Evolutionary conservation across 768 basidiomycete species (phyloP), one percentile per base, ranked within the genome.

Genomic region (Calvatia gigantea): DNA sequence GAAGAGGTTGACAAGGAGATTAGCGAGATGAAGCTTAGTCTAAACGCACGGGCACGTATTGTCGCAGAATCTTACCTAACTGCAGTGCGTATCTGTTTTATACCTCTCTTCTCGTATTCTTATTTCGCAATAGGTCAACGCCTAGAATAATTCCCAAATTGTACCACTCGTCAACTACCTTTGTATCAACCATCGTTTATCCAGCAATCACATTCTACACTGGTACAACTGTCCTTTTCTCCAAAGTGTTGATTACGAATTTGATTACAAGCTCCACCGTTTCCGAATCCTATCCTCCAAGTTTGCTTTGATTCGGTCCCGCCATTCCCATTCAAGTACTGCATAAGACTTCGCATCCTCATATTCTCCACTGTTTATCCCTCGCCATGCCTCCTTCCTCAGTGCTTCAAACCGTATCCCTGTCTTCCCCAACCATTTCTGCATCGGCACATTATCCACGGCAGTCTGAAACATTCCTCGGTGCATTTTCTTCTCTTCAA

Each of bases 1-100:
- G 94, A 98, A 66, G 97, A 98, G 64, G 97, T 99, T 1, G 97
- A 99, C 73, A 94, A 91, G 72, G 97, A 99, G 73, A 98, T 99
- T 67, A 97, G 94, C 58, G 97, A 98, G 72, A 98, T 98, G 92
- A 98, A 98, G 69, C 84, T 99, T 12, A 93, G 89, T 64, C 78
- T 98, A 59, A 99, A 98, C 66, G 94, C 94, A 17, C 83, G 97
- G 53, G 94, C 96, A 1, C 91, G 97, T 69, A 98, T 90, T 53
- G 96, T 98, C 25, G 97, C 97, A 35, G 97, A 98, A 72, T 94
- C 93, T 11, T 98, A 98, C 72, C 76, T 98, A 64, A 84, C 84
- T 56, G 89, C 91, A n/a, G 94, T 94, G 69, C 69, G 93, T 68
- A 8, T 31, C 28, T 17, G 11, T 19, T 42, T 51, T 21, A 6